phyloP scores from a whole-genome alignment of 495 filamentous ascomycete species.

The Hyaloscypha variabilis region DNA sequence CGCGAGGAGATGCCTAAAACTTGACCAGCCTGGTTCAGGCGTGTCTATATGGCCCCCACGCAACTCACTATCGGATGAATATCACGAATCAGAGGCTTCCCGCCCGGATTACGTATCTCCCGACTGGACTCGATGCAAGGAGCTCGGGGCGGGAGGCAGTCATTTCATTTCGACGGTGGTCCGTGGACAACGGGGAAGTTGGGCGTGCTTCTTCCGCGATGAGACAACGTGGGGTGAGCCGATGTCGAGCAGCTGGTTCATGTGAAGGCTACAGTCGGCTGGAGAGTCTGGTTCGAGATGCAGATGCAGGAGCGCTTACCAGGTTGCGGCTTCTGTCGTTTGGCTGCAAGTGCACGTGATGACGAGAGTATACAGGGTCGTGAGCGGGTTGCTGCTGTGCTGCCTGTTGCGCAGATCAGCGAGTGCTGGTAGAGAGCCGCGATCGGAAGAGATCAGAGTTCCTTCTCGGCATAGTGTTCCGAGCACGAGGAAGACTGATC shows the following conservation, averaged over 20 bases:
- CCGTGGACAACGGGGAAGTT: background rate
- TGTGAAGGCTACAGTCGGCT: slow-evolving; percentile 6
- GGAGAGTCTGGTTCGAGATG: slow-evolving; percentile 15
- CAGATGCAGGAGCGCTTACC: slow-evolving; percentile 2
- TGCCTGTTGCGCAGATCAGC: background rate
- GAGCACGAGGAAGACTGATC: background rate
- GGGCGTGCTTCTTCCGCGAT: background rate
- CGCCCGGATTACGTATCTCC: background rate
- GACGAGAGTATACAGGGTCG: background rate
- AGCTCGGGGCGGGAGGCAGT: slow-evolving; percentile 7
- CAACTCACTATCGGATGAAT: background rate
- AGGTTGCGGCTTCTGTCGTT: background rate
- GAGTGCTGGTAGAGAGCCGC: background rate
- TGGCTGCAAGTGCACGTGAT: background rate
- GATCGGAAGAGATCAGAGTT: background rate
- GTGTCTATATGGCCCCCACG: background rate
- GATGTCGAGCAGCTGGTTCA: background rate
- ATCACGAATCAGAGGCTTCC: background rate
- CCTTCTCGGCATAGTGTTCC: background rate
- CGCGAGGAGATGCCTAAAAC: background rate
- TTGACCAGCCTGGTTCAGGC: no score
- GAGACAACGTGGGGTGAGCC: background rate
- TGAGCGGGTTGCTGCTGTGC: background rate
- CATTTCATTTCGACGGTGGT: background rate
- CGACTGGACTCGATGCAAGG: slow-evolving; percentile 8